phyloP scores from a whole-genome alignment of 2,329 filamentous ascomycete genomes.

The Fusarium sp. region DNA sequence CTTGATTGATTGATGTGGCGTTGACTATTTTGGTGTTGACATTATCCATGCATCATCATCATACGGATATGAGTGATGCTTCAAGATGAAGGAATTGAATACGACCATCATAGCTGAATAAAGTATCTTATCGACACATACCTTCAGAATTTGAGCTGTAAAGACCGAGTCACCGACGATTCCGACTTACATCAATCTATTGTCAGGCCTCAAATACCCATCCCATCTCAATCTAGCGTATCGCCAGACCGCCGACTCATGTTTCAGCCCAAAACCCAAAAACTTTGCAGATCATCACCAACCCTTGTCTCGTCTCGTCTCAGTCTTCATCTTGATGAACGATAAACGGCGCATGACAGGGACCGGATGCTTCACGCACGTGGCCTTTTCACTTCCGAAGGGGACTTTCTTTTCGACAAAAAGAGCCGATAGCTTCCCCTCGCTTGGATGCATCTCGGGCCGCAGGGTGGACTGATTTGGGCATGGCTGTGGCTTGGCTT shows the following conservation, averaged over 20 bases:
- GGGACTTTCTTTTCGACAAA: neutral
- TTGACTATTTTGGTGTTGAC: neutral
- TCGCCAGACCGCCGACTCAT: conserved; percentile 30
- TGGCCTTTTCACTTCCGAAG: conserved; percentile 14
- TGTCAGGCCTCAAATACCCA: conserved; percentile 6
- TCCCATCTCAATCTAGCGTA: neutral
- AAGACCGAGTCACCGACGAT: neutral
- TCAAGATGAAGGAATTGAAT: neutral
- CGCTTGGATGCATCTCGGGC: conserved; percentile 30
- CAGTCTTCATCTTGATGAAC: neutral
- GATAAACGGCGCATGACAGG: neutral
- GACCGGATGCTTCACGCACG: conserved; percentile 18
- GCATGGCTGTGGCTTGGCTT: conserved; percentile 24
- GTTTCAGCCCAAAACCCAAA: conserved; percentile 40
- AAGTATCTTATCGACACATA: neutral
- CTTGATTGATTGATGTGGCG: conserved; percentile 3
- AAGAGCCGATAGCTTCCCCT: conserved; percentile 16
- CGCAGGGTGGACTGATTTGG: conserved; percentile 22
- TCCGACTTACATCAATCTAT: neutral
- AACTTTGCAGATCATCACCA: conserved; percentile 20
- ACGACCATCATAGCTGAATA: neutral
- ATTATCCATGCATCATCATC: neutral
- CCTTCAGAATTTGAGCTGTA: neutral
- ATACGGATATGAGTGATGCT: neutral
- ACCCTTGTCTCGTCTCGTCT: neutral